phyloP scores from a whole-genome alignment of 1,139 yeast species.

The Hanseniaspora gamundiae region DNA sequence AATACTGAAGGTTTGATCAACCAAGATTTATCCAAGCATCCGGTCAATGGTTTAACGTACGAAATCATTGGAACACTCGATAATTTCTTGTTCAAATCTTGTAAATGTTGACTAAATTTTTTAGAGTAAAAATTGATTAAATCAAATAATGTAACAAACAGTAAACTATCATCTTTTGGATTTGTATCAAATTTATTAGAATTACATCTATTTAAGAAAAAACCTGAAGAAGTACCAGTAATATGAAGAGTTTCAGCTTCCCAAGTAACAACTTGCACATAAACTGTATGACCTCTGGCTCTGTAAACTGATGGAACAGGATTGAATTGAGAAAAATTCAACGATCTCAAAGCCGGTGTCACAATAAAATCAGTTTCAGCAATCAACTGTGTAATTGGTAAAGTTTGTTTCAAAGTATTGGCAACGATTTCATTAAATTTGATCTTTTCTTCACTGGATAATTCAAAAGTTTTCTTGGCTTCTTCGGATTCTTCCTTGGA shows the following conservation, averaged over 20 bases:
- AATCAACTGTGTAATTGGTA: slow-evolving; percentile 15
- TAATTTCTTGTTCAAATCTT: slow-evolving; percentile 30
- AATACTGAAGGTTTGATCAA: slow-evolving; percentile 30
- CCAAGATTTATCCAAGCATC: slow-evolving; percentile 68
- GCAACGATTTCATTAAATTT: slow-evolving; percentile 7
- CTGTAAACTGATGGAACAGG: slow-evolving; percentile 59
- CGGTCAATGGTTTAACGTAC: slow-evolving; percentile 47
- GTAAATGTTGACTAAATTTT: slow-evolving; percentile 28
- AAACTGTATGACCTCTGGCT: slow-evolving; percentile 66
- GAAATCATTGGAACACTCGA: slow-evolving; percentile 40
- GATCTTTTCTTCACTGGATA: slow-evolving; percentile 8
- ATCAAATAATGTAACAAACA: slow-evolving; percentile 22
- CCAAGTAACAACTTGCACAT: slow-evolving; percentile 60
- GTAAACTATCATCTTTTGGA: slow-evolving; percentile 28
- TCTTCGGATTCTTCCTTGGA: slow-evolving; percentile 9
- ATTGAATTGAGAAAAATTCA: slow-evolving; percentile 74
- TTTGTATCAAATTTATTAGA: slow-evolving; percentile 59
- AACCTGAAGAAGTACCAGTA: slow-evolving; percentile 71
- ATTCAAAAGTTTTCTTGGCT: slow-evolving; percentile 5
- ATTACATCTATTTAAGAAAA: slow-evolving; percentile 61
- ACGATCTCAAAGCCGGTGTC: slow-evolving; percentile 32
- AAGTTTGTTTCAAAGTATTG: slow-evolving; percentile 11
- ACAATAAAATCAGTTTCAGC: slow-evolving; percentile 17
- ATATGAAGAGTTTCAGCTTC: slow-evolving; percentile 73
- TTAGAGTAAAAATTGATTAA: slow-evolving; percentile 26